Evolutionary conservation across 352 stramenopile species (phyloP).

Genomic region (Saprolegnia parasitica): DNA sequence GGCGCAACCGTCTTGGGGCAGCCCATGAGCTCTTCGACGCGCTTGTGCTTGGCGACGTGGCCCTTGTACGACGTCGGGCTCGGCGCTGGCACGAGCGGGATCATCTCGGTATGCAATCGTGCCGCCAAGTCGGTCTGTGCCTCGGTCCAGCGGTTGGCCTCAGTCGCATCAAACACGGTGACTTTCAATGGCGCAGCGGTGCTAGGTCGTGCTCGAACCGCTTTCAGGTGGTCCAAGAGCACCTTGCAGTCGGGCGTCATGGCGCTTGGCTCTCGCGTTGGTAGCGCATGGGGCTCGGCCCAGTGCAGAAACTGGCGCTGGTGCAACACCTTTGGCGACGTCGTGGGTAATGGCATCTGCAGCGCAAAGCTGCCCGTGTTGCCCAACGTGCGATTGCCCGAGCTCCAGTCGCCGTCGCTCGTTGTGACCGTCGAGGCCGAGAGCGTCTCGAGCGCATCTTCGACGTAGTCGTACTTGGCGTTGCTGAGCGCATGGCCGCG

Average conservation of each 20-base stretch:
- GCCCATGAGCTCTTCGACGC: constrained; percentile 23
- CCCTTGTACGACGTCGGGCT: constrained; percentile 12
- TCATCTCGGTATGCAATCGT: not conserved
- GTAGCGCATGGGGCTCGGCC: not conserved
- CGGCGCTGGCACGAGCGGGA: not conserved
- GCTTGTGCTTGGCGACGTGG: constrained; percentile 28
- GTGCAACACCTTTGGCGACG: not conserved
- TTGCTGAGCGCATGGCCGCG: constrained; percentile 12
- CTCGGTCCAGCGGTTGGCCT: not conserved
- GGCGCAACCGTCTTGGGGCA: constrained; percentile 10
- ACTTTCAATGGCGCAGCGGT: not conserved
- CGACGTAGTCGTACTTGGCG: constrained; percentile 27
- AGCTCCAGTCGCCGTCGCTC: constrained; percentile 2
- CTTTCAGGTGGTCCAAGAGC: not conserved
- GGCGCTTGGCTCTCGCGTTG: not conserved
- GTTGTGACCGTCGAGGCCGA: not conserved
- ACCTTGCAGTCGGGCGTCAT: not conserved
- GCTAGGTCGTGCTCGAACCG: not conserved
- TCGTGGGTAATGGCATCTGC: not conserved
- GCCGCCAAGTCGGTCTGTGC: not conserved
- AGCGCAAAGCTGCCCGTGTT: not conserved
- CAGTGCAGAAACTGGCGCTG: constrained; percentile 4
- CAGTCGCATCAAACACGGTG: constrained; percentile 14
- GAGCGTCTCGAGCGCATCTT: constrained; percentile 16
- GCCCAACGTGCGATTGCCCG: not conserved